Conservation (phyloP, 2,329 filamentous ascomycete genomes). For the Phaeoacremonium minimum region DNA sequence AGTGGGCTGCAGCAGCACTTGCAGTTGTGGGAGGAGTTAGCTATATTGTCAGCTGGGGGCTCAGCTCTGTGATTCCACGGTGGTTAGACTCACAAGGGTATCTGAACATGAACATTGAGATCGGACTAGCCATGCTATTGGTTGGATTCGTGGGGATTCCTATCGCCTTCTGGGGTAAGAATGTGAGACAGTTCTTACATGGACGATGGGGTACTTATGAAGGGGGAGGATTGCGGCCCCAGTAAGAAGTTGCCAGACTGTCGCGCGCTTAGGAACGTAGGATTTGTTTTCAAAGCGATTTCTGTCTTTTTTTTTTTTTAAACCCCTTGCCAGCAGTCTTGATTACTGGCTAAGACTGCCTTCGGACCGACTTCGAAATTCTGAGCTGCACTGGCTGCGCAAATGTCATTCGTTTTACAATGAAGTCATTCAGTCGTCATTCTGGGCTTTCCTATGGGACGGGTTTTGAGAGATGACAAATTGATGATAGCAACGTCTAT, state of each 20-base stretch:
- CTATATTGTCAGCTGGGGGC: conserved; percentile 11
- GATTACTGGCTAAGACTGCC: too few species aligned
- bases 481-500: too few species aligned
- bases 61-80: conserved; percentile 9
- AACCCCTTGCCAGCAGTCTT: too few species aligned
- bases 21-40: conserved; percentile 13
- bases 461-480: too few species aligned
- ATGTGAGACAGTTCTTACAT: conserved; percentile 17
- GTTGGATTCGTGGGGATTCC: conserved; percentile 17
- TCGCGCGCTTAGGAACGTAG: too few species aligned
- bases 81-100: conserved; percentile 8
- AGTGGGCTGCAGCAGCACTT: conserved; percentile 17
- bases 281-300: too few species aligned
- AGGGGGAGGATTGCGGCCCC: conserved; percentile 17
- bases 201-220: conserved; percentile 14
- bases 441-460: too few species aligned
- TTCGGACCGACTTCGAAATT: too few species aligned
- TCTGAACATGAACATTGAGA: conserved; percentile 8
- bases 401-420: too few species aligned
- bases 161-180: conserved; percentile 19
- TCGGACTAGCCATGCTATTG: conserved; percentile 9
- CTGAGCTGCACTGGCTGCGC: too few species aligned
- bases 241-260: conserved; percentile 9
- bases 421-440: too few species aligned
- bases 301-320: too few species aligned